These are phyloP conservation scores for Colletotrichum filicis DNA, from an alignment of 2,329 filamentous ascomycete genomes.

Conservation along the genomic window DNA sequence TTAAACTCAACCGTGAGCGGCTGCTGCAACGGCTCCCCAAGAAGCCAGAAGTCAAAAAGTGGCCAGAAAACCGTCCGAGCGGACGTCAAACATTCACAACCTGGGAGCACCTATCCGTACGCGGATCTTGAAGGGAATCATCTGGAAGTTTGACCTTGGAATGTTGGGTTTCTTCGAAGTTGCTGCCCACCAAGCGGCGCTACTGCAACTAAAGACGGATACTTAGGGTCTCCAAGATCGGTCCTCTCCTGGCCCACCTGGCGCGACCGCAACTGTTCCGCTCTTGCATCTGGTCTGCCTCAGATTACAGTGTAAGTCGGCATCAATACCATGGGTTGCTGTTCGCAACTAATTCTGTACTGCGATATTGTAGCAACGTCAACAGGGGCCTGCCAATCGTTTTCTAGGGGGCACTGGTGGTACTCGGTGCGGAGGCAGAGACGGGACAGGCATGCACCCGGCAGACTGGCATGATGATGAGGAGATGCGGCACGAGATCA, in stretches of 20 bases:
- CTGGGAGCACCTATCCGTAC: not conserved
- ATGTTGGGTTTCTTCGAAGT: not conserved
- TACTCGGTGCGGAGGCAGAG: constrained; percentile 24
- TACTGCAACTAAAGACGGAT: not conserved
- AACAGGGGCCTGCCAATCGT: not conserved
- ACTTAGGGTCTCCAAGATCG: not conserved
- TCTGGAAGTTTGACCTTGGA: not conserved
- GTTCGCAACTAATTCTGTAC: not conserved
- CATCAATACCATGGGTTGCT: constrained; percentile 36
- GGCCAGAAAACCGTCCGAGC: not conserved
- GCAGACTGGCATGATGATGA: constrained; percentile 27
- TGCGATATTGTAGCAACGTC: not conserved
- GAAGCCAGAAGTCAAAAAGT: constrained; percentile 1
- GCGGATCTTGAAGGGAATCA: not conserved
- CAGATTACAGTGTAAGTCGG: not conserved
- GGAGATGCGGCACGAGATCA: constrained; percentile 29
- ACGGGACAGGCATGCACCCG: constrained; percentile 18
- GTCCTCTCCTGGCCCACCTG: not conserved
- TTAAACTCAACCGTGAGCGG: constrained; percentile 26
- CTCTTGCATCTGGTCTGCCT: constrained; percentile 37
- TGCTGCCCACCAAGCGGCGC: not conserved
- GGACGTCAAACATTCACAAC: not conserved
- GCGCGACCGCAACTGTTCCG: constrained; percentile 35
- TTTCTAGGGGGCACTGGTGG: constrained; percentile 3
- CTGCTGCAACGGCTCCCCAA: constrained; percentile 12